Evolutionary conservation across 2,329 filamentous ascomycete genomes (phyloP).

Genomic region (Alternaria ethzedia): DNA sequence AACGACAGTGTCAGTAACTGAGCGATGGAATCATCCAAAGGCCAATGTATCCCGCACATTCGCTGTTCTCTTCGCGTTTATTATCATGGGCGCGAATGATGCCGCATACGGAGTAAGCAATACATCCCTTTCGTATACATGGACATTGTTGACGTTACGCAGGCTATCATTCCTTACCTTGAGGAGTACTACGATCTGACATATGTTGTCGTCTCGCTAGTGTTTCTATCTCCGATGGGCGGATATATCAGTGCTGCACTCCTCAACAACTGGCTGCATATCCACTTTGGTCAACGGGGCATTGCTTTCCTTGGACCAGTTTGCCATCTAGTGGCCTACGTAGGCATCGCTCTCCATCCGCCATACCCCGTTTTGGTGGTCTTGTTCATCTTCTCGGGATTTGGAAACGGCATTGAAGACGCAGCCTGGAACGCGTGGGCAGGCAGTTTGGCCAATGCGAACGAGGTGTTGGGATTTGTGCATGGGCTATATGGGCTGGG

Average conservation of each 20-base stretch:
- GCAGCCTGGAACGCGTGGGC: slow-evolving; percentile 66
- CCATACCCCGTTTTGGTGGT: slow-evolving; percentile 69
- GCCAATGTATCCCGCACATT: slow-evolving; percentile 64
- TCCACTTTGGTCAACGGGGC: slow-evolving; percentile 70
- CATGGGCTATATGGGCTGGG: slow-evolving; percentile 75
- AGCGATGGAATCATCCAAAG: slow-evolving; percentile 67
- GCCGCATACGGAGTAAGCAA: slow-evolving; percentile 64
- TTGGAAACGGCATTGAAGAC: slow-evolving; percentile 72
- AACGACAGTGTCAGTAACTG: slow-evolving; percentile 49
- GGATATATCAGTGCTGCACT: slow-evolving; percentile 68
- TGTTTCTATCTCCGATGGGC: slow-evolving; percentile 69
- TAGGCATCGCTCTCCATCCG: slow-evolving; percentile 68
- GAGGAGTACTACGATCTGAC: slow-evolving; percentile 65
- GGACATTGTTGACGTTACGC: background rate
- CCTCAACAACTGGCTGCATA: slow-evolving; percentile 67
- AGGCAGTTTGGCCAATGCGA: slow-evolving; percentile 72
- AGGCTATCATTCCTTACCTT: slow-evolving; percentile 48
- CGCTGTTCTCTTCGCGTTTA: slow-evolving; percentile 64
- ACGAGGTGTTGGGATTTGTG: slow-evolving; percentile 73
- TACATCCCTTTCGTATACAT: background rate
- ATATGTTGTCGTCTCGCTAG: slow-evolving; percentile 67
- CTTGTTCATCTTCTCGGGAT: slow-evolving; percentile 68
- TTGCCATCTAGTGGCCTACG: slow-evolving; percentile 68
- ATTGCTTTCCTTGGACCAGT: slow-evolving; percentile 69
- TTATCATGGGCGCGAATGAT: slow-evolving; percentile 71